Percentiles rank a stretch among this genome's conserved stretches.
These are phyloP conservation scores for Xanthoconium purpureum DNA, from an alignment of 768 basidiomycete genomes.

Conservation along the genomic window DNA sequence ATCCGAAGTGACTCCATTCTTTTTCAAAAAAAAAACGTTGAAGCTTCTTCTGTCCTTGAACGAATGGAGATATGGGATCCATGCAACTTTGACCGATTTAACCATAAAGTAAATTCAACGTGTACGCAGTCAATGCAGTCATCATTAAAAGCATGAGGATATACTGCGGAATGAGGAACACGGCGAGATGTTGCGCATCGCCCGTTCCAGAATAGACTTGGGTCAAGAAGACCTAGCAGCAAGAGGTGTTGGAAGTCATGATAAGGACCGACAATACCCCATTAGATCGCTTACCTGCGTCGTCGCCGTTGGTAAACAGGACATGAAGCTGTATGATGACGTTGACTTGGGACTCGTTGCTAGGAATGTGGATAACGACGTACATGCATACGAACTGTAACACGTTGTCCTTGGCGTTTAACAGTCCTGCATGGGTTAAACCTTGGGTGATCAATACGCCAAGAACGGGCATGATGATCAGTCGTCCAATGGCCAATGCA, in stretches of 20 bases:
- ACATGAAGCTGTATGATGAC: slow-evolving; percentile 43
- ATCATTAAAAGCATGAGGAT: slow-evolving; percentile 38
- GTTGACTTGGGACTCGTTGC: background rate
- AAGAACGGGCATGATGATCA: slow-evolving; percentile 57
- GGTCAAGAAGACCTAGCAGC: slow-evolving; percentile 53
- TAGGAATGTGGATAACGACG: slow-evolving; percentile 21
- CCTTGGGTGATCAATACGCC: slow-evolving; percentile 57
- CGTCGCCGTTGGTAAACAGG: slow-evolving; percentile 60
- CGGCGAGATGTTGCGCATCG: slow-evolving; percentile 55
- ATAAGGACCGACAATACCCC: background rate
- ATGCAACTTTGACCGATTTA: background rate
- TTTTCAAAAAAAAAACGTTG: too few species aligned
- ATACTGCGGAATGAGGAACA: slow-evolving; percentile 62
- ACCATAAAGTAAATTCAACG: slow-evolving; percentile 36
- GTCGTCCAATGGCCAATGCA: slow-evolving; percentile 49
- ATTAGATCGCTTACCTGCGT: slow-evolving; percentile 42
- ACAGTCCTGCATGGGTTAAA: slow-evolving; percentile 46
- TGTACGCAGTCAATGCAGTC: slow-evolving; percentile 37
- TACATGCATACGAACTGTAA: slow-evolving; percentile 69
- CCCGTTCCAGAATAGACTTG: slow-evolving; percentile 69
- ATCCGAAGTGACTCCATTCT: too few species aligned
- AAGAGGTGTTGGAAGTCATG: background rate
- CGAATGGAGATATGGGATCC: background rate
- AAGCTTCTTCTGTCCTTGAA: background rate
- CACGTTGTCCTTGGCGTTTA: slow-evolving; percentile 52